Evolutionary conservation across 148 eudicot genomes (phyloP).

Genomic region (Spergularia bocconei): DNA sequence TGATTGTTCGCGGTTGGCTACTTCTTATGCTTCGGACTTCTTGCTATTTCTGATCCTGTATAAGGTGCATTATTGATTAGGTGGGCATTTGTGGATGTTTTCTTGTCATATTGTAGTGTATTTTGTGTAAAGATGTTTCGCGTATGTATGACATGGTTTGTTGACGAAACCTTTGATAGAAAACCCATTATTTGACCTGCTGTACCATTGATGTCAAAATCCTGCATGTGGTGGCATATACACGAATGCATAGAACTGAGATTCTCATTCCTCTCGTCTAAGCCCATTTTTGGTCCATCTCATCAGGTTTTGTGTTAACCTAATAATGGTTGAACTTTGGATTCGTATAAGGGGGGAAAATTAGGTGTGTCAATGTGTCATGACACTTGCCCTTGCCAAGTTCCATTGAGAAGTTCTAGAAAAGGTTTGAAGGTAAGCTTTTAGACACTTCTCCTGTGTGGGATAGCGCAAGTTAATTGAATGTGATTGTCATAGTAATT

Average conservation of each 20-base stretch:
- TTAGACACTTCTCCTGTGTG: background rate
- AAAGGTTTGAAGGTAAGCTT: background rate
- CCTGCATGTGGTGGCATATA: background rate
- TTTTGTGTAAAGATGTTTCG: no score
- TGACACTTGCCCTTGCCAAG: conserved; percentile 2
- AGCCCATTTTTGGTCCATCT: background rate
- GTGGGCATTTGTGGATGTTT: background rate
- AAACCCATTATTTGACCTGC: no score
- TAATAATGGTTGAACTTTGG: background rate
- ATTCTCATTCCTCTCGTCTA: background rate
- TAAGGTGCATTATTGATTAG: background rate
- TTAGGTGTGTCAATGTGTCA: background rate
- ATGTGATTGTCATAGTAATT: background rate
- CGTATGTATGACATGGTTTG: no score
- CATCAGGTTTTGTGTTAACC: background rate
- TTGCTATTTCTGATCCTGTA: background rate
- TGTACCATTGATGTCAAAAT: background rate
- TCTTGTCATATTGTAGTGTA: no score
- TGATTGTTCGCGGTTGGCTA: background rate
- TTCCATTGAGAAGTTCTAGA: background rate
- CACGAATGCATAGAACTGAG: background rate
- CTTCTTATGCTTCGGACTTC: background rate
- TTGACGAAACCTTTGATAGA: no score
- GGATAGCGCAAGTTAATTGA: background rate
- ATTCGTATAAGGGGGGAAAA: background rate